These are phyloP conservation scores for Crucihimalaya himalaica DNA, from an alignment of 345 rosid genomes.

Conservation along the genomic window DNA sequence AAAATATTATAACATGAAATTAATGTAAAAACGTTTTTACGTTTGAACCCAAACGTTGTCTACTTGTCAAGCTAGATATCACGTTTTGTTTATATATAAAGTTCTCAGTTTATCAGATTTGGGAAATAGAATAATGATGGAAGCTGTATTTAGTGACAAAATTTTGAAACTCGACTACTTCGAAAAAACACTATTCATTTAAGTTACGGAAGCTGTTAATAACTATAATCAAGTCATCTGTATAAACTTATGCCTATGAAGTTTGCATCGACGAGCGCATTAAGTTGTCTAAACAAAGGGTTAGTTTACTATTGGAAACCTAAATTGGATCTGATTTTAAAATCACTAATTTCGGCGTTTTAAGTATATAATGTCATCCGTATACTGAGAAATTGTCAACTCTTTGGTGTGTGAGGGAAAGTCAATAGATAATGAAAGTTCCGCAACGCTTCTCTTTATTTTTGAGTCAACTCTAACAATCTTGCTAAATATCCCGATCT, in stretches of 20 bases:
- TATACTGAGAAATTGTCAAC: not conserved
- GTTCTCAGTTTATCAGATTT: not conserved
- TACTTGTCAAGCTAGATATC: not conserved
- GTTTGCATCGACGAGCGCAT: not conserved
- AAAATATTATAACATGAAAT: not conserved
- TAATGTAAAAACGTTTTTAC: not conserved
- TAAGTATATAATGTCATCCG: too few species aligned
- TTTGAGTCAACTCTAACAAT: not conserved
- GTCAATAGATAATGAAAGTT: not conserved
- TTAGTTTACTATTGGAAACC: too few species aligned
- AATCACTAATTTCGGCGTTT: not conserved
- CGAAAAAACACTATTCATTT: not conserved
- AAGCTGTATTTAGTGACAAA: not conserved
- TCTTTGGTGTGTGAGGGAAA: not conserved
- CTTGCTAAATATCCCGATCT: not conserved
- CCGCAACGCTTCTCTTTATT: not conserved
- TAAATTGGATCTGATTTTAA: too few species aligned
- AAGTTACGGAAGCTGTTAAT: not conserved
- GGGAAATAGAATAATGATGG: not conserved
- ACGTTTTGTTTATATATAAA: not conserved
- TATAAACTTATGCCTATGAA: not conserved
- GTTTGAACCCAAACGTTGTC: not conserved
- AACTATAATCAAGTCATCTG: not conserved
- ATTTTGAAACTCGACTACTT: not conserved
- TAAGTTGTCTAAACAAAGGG: not conserved